A percentile compares a stretch with the other conserved stretches of the same genome.
Evolutionary conservation across 2,329 filamentous ascomycete species (phyloP).

Genomic region (Neophaeococcomyces mojaviensis): DNA sequence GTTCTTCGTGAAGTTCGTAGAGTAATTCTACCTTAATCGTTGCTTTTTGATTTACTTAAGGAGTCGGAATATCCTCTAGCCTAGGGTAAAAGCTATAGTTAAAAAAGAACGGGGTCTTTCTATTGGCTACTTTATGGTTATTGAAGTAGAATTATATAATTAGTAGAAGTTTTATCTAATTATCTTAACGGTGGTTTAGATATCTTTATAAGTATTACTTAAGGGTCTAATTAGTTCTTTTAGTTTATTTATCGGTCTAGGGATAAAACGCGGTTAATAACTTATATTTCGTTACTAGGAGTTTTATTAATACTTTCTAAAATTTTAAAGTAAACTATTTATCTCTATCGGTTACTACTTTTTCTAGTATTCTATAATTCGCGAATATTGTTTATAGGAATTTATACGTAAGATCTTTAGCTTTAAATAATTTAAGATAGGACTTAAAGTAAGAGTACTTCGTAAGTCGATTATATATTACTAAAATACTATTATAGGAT

Average conservation of each 20-base stretch:
- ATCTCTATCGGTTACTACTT: constrained; percentile 8
- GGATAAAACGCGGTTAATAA: constrained; percentile 11
- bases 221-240: constrained; percentile 11
- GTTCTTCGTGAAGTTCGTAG: constrained; percentile 3
- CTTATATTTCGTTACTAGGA: constrained; percentile 6
- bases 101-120: constrained; percentile 9
- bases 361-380: constrained; percentile 7
- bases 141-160: constrained; percentile 5
- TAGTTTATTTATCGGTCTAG: constrained; percentile 10
- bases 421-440: constrained; percentile 3
- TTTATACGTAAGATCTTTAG: constrained; percentile 5
- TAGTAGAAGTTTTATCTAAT: constrained; percentile 7
- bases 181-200: constrained; percentile 8
- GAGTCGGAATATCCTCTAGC: not conserved
- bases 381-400: constrained; percentile 11
- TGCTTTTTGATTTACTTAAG: not conserved
- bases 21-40: constrained; percentile 4
- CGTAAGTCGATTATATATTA: constrained; percentile 9
- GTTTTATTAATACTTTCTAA: constrained; percentile 6
- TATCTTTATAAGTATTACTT: constrained; percentile 10
- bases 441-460: constrained; percentile 8
- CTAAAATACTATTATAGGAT: constrained; percentile 10
- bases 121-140: constrained; percentile 5
- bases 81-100: constrained; percentile 9
- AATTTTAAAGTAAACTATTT: constrained; percentile 9